Base-by-base conservation (phyloP, 2,329 filamentous ascomycete genomes). In the Akanthomyces uredinophilus region DNA sequence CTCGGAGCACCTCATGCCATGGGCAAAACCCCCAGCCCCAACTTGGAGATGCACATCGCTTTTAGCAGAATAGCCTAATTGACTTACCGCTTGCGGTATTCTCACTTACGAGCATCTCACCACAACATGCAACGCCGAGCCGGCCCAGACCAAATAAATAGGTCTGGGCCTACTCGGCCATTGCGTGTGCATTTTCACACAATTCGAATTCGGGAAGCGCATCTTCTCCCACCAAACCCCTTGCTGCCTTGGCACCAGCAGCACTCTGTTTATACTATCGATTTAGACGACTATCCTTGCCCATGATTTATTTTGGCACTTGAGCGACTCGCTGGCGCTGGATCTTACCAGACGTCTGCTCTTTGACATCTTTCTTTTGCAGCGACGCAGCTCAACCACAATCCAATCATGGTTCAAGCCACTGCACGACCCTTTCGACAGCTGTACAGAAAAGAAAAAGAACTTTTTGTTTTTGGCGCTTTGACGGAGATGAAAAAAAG, bases 61-160 rank as follows among this genome's bases (percentile, higher is more conserved):
- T 35, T 62, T 57, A 57, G 53, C 60, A 62, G 46, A 62, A 62
- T 62, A 62, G 60, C 60, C 51, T 56, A 62, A 62, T 62, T 62
- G 60, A 62, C 53, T 46, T 52, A 35, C 60, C 59, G 43, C 52
- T 32, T 55, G 43, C 51, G 59, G 51, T 55, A 61, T 43, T 50
- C 50, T 41, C 52, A 52, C 46, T 57, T 57, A 57, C 46, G 60
- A 62, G 53, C 60, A 62, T 44, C 22, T 39, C 22, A 37, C 5
- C 14, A 47, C 27, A 29, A 53, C 41, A 47, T 46, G 41, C 58
- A 47, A 41, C 46, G 41, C 58, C 41, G n/a, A 47, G 50, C 29
- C 24, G 27, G 49, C 27, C 43, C 46, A 22, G 37, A 52, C 29
- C 24, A 35, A 60, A 51, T 43, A 32, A 60, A 52, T 7, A 44